Percentiles rank a stretch among this genome's conserved stretches.
phyloP scores from a whole-genome alignment of 2,329 filamentous ascomycete genomes.

The Fusarium temperatum region DNA sequence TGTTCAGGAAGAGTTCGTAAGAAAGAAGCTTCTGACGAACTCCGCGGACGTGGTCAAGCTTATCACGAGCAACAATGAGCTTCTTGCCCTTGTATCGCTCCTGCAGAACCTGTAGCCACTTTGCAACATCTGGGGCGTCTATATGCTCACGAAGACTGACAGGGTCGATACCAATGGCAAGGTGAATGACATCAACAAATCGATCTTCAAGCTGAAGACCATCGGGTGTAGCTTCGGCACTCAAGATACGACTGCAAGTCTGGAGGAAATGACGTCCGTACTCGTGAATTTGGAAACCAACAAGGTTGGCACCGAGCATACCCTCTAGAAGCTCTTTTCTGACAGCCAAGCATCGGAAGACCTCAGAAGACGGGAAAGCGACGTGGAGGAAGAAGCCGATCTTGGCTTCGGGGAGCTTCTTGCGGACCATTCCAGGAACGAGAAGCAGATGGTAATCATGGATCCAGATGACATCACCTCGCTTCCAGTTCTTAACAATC shows the following conservation, averaged over 20 bases:
- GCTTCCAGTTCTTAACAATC: slow-evolving; percentile 91
- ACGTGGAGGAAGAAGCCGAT: slow-evolving; percentile 97
- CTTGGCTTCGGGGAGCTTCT: slow-evolving; percentile 90
- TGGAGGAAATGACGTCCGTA: slow-evolving; percentile 95
- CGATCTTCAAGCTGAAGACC: slow-evolving; percentile 92
- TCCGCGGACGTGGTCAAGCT: slow-evolving; percentile 90
- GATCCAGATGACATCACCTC: slow-evolving; percentile 91
- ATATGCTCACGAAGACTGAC: slow-evolving; percentile 76
- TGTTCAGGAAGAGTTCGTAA: slow-evolving; percentile 93
- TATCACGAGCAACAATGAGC: slow-evolving; percentile 92
- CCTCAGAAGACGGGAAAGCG: slow-evolving; percentile 94
- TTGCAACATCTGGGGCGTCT: slow-evolving; percentile 74
- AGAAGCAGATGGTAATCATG: slow-evolving; percentile 95
- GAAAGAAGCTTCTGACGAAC: slow-evolving; percentile 93
- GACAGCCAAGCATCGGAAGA: slow-evolving; percentile 90
- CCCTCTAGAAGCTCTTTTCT: slow-evolving; percentile 89
- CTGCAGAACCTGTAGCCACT: slow-evolving; percentile 82
- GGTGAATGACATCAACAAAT: slow-evolving; percentile 86
- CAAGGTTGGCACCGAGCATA: slow-evolving; percentile 89
- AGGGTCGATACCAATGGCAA: slow-evolving; percentile 92
- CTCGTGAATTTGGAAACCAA: slow-evolving; percentile 93
- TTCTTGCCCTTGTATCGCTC: slow-evolving; percentile 89
- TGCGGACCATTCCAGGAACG: slow-evolving; percentile 87
- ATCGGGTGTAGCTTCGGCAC: slow-evolving; percentile 88
- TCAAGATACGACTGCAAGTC: slow-evolving; percentile 90